These are phyloP conservation scores for Fagus sylvatica DNA, from an alignment of 306 rosid species.

Conservation along the genomic window DNA sequence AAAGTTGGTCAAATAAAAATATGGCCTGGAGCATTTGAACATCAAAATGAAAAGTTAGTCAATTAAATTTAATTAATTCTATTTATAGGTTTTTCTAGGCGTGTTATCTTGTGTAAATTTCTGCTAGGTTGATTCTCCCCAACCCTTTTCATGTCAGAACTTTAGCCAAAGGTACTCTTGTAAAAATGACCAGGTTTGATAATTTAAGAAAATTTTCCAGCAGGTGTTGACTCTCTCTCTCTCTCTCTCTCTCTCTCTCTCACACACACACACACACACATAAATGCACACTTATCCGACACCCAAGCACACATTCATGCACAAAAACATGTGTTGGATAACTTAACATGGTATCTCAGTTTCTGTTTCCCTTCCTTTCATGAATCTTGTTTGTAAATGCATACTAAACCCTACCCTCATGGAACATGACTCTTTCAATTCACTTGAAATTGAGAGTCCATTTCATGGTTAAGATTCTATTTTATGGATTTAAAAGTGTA, in stretches of 20 bases:
- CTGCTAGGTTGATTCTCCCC: not conserved
- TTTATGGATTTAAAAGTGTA: too few relatives aligned
- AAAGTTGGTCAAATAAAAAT: not conserved
- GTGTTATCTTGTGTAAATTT: slow-evolving; percentile 29
- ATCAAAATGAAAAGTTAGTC: slow-evolving; percentile 9
- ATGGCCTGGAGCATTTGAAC: slow-evolving; percentile 41
- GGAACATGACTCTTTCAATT: too few relatives aligned
- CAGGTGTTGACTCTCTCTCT: not conserved
- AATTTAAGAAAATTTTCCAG: slow-evolving; percentile 13
- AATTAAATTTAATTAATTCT: slow-evolving; percentile 20
- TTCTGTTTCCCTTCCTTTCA: too few relatives aligned
- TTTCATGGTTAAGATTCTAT: too few relatives aligned
- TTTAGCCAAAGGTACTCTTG: slow-evolving; percentile 17
- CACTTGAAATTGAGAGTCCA: too few relatives aligned
- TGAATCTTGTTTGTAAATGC: too few relatives aligned
- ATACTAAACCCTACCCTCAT: too few relatives aligned
- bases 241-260: not conserved
- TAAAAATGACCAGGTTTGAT: slow-evolving; percentile 32
- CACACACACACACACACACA: too few relatives aligned
- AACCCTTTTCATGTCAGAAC: not conserved
- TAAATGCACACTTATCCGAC: too few relatives aligned
- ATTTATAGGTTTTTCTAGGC: slow-evolving; percentile 19
- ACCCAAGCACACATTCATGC: too few relatives aligned
- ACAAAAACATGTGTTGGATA: too few relatives aligned
- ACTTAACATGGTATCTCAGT: too few relatives aligned